Evolutionary conservation across 164 flowering plant species (phyloP).

Genomic region (Santalum album): DNA sequence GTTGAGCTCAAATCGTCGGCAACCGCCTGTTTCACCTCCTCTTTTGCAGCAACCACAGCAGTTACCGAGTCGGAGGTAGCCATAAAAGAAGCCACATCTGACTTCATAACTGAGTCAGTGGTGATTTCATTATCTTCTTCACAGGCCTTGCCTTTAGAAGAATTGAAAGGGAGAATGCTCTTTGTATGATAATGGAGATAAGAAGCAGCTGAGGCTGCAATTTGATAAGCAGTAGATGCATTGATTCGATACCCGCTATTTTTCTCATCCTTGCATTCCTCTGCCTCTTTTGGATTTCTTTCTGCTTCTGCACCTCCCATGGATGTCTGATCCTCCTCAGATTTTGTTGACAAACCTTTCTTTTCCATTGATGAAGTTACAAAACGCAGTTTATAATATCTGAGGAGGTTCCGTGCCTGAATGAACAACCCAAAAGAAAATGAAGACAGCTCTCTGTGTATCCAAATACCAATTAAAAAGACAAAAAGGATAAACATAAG

Average conservation of each 20-base stretch:
- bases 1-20: slow-evolving; percentile 73
- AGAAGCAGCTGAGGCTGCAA: slow-evolving; percentile 91
- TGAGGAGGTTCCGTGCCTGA: slow-evolving; percentile 63
- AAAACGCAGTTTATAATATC: slow-evolving; percentile 41
- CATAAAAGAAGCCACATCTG: slow-evolving; percentile 64
- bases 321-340: slow-evolving; percentile 27
- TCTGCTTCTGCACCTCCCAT: slow-evolving; percentile 22
- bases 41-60: slow-evolving; percentile 92
- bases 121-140: slow-evolving; percentile 14
- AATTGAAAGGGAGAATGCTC: slow-evolving; percentile 53
- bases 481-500: too few species aligned
- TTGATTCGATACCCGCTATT: slow-evolving; percentile 34
- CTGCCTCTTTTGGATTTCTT: not conserved
- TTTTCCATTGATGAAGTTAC: slow-evolving; percentile 81
- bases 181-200: slow-evolving; percentile 69
- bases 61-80: slow-evolving; percentile 90
- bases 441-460: too few species aligned
- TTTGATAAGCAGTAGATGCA: slow-evolving; percentile 61
- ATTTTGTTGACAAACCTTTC: slow-evolving; percentile 28
- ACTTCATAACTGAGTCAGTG: slow-evolving; percentile 17
- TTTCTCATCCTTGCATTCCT: slow-evolving; percentile 25
- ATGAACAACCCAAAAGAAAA: not conserved
- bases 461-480: too few species aligned
- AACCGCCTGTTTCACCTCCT: slow-evolving; percentile 92
- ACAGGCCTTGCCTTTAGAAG: slow-evolving; percentile 20